Evolutionary conservation across 2,329 filamentous ascomycete genomes (phyloP), one percentile per base, ranked within the genome.

Genomic region (Hortaea sp.): DNA sequence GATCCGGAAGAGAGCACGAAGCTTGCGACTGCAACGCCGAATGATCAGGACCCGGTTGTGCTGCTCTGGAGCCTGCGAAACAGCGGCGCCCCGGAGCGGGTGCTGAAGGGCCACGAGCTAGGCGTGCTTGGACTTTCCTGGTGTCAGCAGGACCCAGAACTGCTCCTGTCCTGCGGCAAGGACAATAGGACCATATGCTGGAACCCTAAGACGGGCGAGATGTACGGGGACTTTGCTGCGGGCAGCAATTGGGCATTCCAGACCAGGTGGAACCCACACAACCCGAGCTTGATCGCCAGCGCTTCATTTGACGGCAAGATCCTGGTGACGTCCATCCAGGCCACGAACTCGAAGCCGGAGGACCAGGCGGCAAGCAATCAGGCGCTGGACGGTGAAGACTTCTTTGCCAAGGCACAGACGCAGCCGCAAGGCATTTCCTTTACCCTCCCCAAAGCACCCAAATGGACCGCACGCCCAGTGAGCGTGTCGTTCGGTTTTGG

Each of bases 201-300:
- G 92, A 97, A 97, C 66, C 88, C 92, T 1, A 85, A 92, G 60
- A 95, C 85, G 2, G 90, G 90, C 44, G 81, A 92, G 62, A 75
- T 79, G 9, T 84, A 88, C 53, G 92, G 94, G 54, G 90, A 97
- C 67, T 90, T 97, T 62, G 89, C 90, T 4, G 88, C 95, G 59
- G 89, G 94, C 45, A 95, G 90, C n/a, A 98, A 97, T 67, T 98
- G 92, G 90, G 95, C 89, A 5, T 98, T 98, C 72, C 82, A 90
- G 63, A 95, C 92, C 5, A 79, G 84, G 51, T 97, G 94, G 77
- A 89, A 95, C 65, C 92, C 92, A 29, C 82, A 86, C 56, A 95
- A 98, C 66, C 90, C 92, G 7, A 86, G 82, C 62, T 74, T 98
- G 48, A 87, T 90, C 42, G 94, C 94, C 12, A 97, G 92, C 12